A percentile compares a stretch with the other conserved stretches of the same genome.
Evolutionary conservation across 352 stramenopile genomes (phyloP).

Genomic region (Globisporangium cystogenes): DNA sequence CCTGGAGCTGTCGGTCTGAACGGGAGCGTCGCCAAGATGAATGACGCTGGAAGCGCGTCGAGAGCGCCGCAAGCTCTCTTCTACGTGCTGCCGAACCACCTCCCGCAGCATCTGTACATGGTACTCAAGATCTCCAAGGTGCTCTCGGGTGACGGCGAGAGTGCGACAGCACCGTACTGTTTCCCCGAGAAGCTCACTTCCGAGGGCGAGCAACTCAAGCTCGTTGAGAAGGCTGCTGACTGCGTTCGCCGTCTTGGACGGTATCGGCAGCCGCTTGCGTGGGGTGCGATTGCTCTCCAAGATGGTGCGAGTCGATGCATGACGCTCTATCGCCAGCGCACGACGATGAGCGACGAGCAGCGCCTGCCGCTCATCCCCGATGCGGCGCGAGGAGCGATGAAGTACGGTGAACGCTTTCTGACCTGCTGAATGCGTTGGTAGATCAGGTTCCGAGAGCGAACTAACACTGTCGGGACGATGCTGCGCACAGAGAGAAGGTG

Average conservation of each 20-base stretch:
- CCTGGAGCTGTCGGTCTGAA: slow-evolving; percentile 13
- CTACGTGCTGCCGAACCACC: slow-evolving; percentile 48
- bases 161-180: slow-evolving; percentile 51
- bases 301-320: slow-evolving; percentile 43
- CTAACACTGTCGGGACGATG: too few relatives aligned
- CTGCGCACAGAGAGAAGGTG: slow-evolving; percentile 40
- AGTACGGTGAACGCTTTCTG: slow-evolving; percentile 20
- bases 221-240: slow-evolving; percentile 47
- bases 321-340: slow-evolving; percentile 57
- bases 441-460: too few relatives aligned
- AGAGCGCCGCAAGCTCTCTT: slow-evolving; percentile 29
- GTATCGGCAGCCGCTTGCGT: slow-evolving; percentile 55
- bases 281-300: slow-evolving; percentile 41
- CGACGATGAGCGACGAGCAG: slow-evolving; percentile 53
- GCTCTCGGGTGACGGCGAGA: slow-evolving; percentile 45
- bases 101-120: slow-evolving; percentile 42
- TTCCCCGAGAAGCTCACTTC: slow-evolving; percentile 47
- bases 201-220: slow-evolving; percentile 44
- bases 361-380: slow-evolving; percentile 49
- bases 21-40: background rate
- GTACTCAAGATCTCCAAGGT: slow-evolving; percentile 69
- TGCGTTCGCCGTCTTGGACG: slow-evolving; percentile 35
- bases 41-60: background rate
- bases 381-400: slow-evolving; percentile 39
- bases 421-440: too few relatives aligned